Evolutionary conservation across 2,329 filamentous ascomycete species (phyloP).

Genomic region (Penicillium rolfsii): DNA sequence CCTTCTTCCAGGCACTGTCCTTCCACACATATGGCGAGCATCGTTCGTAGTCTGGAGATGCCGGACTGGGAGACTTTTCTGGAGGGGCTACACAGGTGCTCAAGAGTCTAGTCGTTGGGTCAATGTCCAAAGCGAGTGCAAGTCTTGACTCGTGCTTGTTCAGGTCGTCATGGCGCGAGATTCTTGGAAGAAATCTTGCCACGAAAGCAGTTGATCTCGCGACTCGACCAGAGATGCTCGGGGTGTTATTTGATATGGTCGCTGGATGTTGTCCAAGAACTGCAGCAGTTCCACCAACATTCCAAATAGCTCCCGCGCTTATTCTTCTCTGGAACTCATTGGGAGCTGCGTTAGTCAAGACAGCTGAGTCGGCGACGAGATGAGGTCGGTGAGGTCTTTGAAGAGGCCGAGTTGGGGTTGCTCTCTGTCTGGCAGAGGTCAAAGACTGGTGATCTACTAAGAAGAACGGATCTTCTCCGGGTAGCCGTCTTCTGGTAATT

Average conservation of each 20-base stretch:
- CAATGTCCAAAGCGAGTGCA: slow-evolving; percentile 78
- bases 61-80: slow-evolving; percentile 30
- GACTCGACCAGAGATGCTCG: slow-evolving; percentile 67
- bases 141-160: slow-evolving; percentile 74
- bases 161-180: slow-evolving; percentile 61
- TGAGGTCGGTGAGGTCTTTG: slow-evolving; percentile 38
- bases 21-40: slow-evolving; percentile 44
- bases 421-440: slow-evolving; percentile 16
- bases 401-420: slow-evolving; percentile 20
- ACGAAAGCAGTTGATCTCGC: slow-evolving; percentile 70
- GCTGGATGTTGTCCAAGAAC: slow-evolving; percentile 49
- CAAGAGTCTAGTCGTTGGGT: slow-evolving; percentile 69
- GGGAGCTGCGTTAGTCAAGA: slow-evolving; percentile 18
- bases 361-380: slow-evolving; percentile 35
- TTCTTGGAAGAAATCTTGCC: slow-evolving; percentile 58
- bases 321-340: slow-evolving; percentile 50
- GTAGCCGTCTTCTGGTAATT: slow-evolving; percentile 48
- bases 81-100: slow-evolving; percentile 49
- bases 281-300: slow-evolving; percentile 71
- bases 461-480: slow-evolving; percentile 58
- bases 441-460: slow-evolving; percentile 37
- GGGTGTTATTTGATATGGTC: slow-evolving; percentile 63
- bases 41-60: slow-evolving; percentile 35
- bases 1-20: slow-evolving; percentile 44
- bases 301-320: slow-evolving; percentile 74